Evolutionary conservation across 495 filamentous ascomycete genomes (phyloP).

Genomic region (Penicillium steckii): DNA sequence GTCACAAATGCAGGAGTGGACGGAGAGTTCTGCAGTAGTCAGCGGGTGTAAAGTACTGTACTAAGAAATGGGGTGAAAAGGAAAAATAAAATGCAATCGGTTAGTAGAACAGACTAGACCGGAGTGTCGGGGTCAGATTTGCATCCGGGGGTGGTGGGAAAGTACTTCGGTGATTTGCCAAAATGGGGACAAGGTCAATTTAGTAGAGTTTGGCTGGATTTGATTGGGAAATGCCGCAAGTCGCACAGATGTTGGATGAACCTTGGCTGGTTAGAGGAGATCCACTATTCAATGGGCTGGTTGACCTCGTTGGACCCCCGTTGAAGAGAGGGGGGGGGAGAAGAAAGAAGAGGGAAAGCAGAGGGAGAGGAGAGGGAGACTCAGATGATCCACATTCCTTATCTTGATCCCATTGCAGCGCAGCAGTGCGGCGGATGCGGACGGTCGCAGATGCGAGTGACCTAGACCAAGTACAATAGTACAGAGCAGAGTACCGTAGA

Average conservation of each 20-base stretch:
- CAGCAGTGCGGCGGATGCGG: conserved; percentile 1
- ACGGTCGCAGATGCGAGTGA: background rate
- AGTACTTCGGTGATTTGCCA: background rate
- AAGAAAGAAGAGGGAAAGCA: background rate
- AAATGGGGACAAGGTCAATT: background rate
- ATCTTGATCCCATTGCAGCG: background rate
- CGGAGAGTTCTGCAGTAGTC: too few relatives aligned
- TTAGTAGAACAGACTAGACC: background rate
- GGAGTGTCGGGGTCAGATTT: conserved; percentile 19
- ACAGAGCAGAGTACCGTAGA: background rate
- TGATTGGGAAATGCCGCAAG: conserved; percentile 8
- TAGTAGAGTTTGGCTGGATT: conserved; percentile 4
- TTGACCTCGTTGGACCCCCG: too few relatives aligned
- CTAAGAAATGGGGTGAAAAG: background rate
- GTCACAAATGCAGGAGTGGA: too few relatives aligned
- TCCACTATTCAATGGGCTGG: background rate
- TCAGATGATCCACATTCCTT: conserved; percentile 1
- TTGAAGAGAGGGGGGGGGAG: too few relatives aligned
- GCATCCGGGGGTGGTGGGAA: conserved; percentile 9
- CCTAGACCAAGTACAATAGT: background rate
- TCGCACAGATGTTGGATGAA: background rate
- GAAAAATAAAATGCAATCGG: background rate
- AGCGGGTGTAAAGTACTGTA: too few relatives aligned
- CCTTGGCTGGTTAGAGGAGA: background rate
- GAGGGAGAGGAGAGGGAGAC: background rate